Conservation (phyloP, 306 rosid species). For the Fragaria nilgerrensis region DNA sequence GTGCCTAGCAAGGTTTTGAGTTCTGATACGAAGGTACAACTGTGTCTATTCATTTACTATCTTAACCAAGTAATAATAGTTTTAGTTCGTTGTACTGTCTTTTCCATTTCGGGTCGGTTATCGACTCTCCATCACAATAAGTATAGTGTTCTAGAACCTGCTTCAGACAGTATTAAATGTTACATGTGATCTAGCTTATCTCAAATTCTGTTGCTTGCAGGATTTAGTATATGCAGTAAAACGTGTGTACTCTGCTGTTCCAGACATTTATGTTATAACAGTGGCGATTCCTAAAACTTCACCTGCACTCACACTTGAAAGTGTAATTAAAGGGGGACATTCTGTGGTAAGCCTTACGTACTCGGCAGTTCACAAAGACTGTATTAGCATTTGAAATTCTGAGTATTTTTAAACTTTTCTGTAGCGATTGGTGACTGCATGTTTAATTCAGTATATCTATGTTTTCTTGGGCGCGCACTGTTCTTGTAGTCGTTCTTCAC, state of each 20-base stretch:
- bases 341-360: slow-evolving; percentile 63
- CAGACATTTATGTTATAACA: slow-evolving; percentile 69
- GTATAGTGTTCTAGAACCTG: background rate
- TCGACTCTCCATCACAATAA: background rate
- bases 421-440: no score
- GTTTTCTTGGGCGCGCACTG: no score
- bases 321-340: slow-evolving; percentile 62
- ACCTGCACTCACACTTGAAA: slow-evolving; percentile 72
- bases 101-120: background rate
- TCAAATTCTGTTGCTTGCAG: slow-evolving; percentile 37
- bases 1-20: no score
- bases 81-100: no score
- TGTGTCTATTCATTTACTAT: no score
- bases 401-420: no score
- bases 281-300: slow-evolving; percentile 69
- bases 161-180: background rate
- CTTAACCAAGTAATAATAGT: no score
- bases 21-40: no score
- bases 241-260: slow-evolving; percentile 71
- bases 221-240: slow-evolving; percentile 79
- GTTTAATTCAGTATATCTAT: no score
- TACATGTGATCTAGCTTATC: background rate
- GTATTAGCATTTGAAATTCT: background rate
- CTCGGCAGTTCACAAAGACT: background rate
- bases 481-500: no score